Conservation (phyloP, 2,329 filamentous ascomycete genomes). For the Paraphoma sp. region DNA sequence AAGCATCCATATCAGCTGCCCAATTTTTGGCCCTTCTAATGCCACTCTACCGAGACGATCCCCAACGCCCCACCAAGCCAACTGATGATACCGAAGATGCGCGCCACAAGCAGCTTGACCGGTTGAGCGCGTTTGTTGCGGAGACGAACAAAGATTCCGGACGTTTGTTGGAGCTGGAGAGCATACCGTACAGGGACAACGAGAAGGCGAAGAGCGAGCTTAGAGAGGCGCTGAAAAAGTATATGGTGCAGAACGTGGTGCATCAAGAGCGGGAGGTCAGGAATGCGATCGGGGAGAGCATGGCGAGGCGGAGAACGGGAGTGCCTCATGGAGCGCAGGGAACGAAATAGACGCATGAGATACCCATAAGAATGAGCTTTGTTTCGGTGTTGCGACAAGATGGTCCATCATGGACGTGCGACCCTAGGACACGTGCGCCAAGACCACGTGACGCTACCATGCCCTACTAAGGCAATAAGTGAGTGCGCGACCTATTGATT, state of each 20-base stretch:
- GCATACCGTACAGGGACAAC: constrained; percentile 82
- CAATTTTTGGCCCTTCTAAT: constrained; percentile 45
- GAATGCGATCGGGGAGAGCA: constrained; percentile 74
- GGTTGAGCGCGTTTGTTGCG: constrained; percentile 67
- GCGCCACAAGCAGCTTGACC: constrained; percentile 67
- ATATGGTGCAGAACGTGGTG: constrained; percentile 81
- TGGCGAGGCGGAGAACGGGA: constrained; percentile 68
- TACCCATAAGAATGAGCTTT: neutral
- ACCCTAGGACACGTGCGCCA: neutral
- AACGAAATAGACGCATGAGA: constrained; percentile 17
- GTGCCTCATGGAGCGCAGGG: constrained; percentile 65
- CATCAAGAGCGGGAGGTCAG: constrained; percentile 80
- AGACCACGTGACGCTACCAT: neutral
- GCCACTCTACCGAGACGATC: constrained; percentile 43
- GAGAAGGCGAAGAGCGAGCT: constrained; percentile 65
- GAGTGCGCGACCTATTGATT: too few relatives aligned
- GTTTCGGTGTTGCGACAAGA: too few relatives aligned
- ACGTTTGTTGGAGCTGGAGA: constrained; percentile 76
- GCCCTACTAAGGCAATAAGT: too few relatives aligned
- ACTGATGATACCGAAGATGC: constrained; percentile 39
- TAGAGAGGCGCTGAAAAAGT: constrained; percentile 78
- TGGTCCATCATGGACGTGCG: too few relatives aligned
- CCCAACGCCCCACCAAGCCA: constrained; percentile 22
- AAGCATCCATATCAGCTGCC: constrained; percentile 72
- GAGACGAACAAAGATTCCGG: constrained; percentile 72